Evolutionary conservation across 2,329 filamentous ascomycete species (phyloP).

Genomic region (Xylariaceae sp.): DNA sequence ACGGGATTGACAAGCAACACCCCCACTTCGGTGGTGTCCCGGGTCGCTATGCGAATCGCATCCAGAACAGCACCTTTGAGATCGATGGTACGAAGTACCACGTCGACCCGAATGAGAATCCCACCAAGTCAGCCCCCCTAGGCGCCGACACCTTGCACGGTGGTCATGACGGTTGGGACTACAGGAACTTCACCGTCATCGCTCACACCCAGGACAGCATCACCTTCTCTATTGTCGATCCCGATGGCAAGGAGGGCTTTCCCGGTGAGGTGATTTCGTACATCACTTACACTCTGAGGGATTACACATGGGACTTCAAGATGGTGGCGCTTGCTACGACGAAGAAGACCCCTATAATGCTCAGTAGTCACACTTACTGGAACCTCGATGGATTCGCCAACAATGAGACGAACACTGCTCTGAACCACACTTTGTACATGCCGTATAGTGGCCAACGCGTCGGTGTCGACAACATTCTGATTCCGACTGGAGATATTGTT

Average conservation of each 20-base stretch:
- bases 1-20: conserved; percentile 58
- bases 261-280: conserved; percentile 71
- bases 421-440: conserved; percentile 68
- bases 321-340: conserved; percentile 67
- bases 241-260: conserved; percentile 69
- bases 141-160: conserved; percentile 64
- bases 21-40: conserved; percentile 68
- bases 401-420: conserved; percentile 56
- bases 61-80: conserved; percentile 68
- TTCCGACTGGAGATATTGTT: conserved; percentile 72
- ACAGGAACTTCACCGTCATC: conserved; percentile 71
- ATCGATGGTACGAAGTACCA: conserved; percentile 60
- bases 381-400: conserved; percentile 77
- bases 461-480: conserved; percentile 63
- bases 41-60: conserved; percentile 75
- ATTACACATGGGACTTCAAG: conserved; percentile 64
- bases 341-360: conserved; percentile 77
- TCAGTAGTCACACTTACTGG: conserved; percentile 72
- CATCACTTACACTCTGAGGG: conserved; percentile 65
- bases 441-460: conserved; percentile 68
- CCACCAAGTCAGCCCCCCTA: conserved; percentile 43
- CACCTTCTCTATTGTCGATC: conserved; percentile 69
- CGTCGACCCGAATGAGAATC: conserved; percentile 59
- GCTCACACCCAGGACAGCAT: conserved; percentile 61
- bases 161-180: conserved; percentile 69